These are phyloP conservation scores for Postia placenta DNA, from an alignment of 768 basidiomycete genomes.

Conservation along the genomic window DNA sequence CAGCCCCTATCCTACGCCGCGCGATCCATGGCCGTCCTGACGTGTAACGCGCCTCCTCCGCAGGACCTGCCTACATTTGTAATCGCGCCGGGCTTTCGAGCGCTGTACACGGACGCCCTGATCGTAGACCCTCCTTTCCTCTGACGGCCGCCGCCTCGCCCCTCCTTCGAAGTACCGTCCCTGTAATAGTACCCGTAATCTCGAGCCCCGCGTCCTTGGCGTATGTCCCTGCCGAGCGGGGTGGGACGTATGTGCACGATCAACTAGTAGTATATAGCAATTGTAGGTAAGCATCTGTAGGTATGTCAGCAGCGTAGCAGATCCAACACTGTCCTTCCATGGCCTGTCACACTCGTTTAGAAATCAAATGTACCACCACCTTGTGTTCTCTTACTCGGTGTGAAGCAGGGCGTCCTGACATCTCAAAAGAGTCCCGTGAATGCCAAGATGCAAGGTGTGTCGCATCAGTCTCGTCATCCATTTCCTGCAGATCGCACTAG, in stretches of 20 bases:
- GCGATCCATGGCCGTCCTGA: not conserved
- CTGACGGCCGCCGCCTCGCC: not conserved
- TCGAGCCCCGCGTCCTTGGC: not conserved
- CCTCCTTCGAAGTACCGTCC: not conserved
- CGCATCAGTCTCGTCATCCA: no score
- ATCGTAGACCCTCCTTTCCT: conserved; percentile 5
- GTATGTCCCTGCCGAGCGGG: not conserved
- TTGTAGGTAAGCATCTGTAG: conserved; percentile 5
- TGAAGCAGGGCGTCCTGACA: no score
- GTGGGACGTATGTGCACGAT: not conserved
- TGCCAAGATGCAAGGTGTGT: no score
- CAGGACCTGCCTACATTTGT: conserved; percentile 3
- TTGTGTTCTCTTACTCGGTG: not conserved
- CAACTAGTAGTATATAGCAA: conserved; percentile 7
- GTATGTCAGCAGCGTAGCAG: conserved; percentile 3
- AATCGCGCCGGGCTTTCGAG: not conserved
- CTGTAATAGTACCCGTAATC: conserved; percentile 2
- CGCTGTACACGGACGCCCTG: not conserved
- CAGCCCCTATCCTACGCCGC: no score
- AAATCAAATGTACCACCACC: not conserved
- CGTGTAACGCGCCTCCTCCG: not conserved
- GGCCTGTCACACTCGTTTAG: not conserved
- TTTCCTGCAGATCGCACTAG: no score
- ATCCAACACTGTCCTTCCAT: not conserved
- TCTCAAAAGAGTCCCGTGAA: no score